phyloP scores from a whole-genome alignment of 2,329 filamentous ascomycete genomes.

The Verticillium nonalfalfae region DNA sequence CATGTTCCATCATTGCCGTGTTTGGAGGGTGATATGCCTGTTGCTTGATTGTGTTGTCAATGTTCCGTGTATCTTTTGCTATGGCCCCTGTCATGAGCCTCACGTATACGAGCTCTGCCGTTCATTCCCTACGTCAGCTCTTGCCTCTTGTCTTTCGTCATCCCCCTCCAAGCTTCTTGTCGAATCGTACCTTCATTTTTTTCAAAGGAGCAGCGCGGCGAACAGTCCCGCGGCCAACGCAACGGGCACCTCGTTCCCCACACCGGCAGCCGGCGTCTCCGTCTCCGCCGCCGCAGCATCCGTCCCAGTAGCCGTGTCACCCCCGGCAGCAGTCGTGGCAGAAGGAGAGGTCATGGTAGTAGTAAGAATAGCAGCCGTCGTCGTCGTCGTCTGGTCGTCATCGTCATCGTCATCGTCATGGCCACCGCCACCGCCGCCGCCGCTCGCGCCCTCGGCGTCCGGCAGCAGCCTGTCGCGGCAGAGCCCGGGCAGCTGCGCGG shows the following conservation, averaged over 20 bases:
- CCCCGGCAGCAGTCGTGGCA: background rate
- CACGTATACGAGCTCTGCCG: background rate
- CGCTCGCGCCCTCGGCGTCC: background rate
- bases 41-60: too few species aligned
- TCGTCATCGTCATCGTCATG: background rate
- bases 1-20: background rate
- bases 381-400: background rate
- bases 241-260: background rate
- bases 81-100: background rate
- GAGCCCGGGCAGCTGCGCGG: background rate
- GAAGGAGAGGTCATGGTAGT: background rate
- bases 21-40: background rate
- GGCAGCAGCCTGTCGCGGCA: conserved; percentile 3
- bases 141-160: background rate
- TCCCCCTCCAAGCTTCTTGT: background rate
- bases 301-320: background rate
- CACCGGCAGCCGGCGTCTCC: background rate
- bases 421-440: background rate
- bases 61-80: too few species aligned
- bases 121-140: background rate
- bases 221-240: background rate
- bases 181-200: too few species aligned
- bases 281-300: background rate
- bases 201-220: background rate
- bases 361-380: too few species aligned